Evolutionary conservation across 768 basidiomycete genomes (phyloP).

Genomic region (Strobilomyces dryophilus): DNA sequence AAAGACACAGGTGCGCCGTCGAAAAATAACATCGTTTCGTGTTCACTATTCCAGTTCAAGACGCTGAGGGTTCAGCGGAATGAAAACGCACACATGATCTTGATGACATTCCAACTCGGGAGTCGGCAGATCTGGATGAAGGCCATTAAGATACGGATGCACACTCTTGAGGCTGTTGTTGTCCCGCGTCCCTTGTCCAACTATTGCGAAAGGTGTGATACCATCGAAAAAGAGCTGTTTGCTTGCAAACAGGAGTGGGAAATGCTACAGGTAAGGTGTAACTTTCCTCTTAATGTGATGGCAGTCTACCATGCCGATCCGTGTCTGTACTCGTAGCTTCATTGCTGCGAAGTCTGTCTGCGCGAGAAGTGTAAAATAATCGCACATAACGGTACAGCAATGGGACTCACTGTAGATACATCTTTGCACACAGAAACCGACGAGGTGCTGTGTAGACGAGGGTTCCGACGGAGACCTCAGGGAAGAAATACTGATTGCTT

Average conservation of each 20-base stretch:
- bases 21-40: constrained; percentile 1
- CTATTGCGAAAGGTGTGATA: constrained; percentile 14
- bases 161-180: background rate
- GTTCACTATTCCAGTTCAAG: constrained; percentile 11
- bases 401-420: constrained; percentile 17
- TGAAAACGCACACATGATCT: constrained; percentile 7
- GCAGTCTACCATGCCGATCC: no score
- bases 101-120: background rate
- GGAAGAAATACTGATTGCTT: background rate
- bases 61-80: constrained; percentile 14
- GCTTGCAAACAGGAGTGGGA: constrained; percentile 14
- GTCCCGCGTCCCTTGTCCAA: constrained; percentile 2
- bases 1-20: constrained; percentile 13
- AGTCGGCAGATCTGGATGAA: constrained; percentile 8
- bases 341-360: constrained; percentile 13
- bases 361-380: constrained; percentile 16
- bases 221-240: constrained; percentile 19
- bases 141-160: constrained; percentile 2
- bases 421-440: constrained; percentile 10
- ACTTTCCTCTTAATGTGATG: no score
- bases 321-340: constrained; percentile 9
- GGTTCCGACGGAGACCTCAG: background rate
- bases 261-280: constrained; percentile 23
- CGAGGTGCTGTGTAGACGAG: constrained; percentile 9
- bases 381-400: constrained; percentile 12